Evolutionary conservation across 73 alveolate genomes (phyloP), one percentile per base, ranked within the genome.

Genomic region (Paramecium sexaurelia): DNA sequence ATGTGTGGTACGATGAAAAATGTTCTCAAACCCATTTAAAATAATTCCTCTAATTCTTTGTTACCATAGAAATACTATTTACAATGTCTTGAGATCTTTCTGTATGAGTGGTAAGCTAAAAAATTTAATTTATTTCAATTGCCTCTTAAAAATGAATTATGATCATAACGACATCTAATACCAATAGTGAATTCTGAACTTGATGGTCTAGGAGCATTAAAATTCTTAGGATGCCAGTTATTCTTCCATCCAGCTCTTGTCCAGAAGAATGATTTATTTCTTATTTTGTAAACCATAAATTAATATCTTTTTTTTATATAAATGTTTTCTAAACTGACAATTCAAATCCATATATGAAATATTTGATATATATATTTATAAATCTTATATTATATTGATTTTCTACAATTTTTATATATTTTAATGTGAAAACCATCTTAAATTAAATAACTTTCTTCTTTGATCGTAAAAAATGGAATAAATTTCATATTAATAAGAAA

Each of bases 211-310:
- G 94, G 94, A 43, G 94, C 94, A 88, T 88, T 88, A 41, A 88
- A 88, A 82, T 88, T 88, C 90, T 88, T 88, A 69, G 94, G 94
- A 61, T 88, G 94, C 94, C 94, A 88, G 82, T 88, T 88, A 69
- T 88, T 88, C 55, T 82, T 88, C 94, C 94, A 88, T 68, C 94
- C 94, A 13, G 94, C 94, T 69, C 94, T 88, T 15, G 94, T 88
- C 94, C 94, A 88, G 83, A 88, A 88, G 73, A 88, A 68, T 39
- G 91, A 68, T 56, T 88, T 88, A 82, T 88, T 88, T 88, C 94
- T 88, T 8, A 88, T 88, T 41, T 88, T 88, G 91, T 88, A 88
- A 55, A 75, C 94, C 94, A 88, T 88, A 29, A 61, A 61, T 61
- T 61, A 61, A 61, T 61, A 61, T 61, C 83, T 61, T 61, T 61